Percentiles rank a stretch among this genome's conserved stretches.
phyloP scores from a whole-genome alignment of 2,329 filamentous ascomycete species.

The Cladosporium phlei region DNA sequence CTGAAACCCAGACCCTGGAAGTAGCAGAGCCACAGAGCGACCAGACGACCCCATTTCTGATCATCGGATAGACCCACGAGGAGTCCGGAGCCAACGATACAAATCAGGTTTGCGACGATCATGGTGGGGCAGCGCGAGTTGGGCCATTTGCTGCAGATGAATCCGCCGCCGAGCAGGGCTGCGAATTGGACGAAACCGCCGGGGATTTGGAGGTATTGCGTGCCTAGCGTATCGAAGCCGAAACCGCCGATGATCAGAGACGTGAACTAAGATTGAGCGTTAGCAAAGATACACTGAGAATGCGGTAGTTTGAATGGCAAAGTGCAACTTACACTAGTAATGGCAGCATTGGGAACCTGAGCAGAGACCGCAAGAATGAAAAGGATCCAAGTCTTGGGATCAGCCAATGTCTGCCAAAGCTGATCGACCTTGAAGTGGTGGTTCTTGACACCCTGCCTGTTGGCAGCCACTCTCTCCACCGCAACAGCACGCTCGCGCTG shows the following conservation, averaged over 20 bases:
- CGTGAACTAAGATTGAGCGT: conserved; percentile 31
- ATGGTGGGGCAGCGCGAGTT: conserved; percentile 52
- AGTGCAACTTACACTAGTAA: conserved; percentile 40
- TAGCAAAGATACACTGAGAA: background rate
- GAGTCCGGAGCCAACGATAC: conserved; percentile 50
- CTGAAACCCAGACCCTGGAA: conserved; percentile 52
- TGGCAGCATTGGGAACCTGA: conserved; percentile 53
- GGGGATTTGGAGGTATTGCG: conserved; percentile 57
- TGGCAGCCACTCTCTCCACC: conserved; percentile 48
- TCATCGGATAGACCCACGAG: conserved; percentile 48
- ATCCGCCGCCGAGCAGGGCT: conserved; percentile 48
- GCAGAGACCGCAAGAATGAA: conserved; percentile 51
- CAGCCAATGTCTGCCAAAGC: conserved; percentile 44
- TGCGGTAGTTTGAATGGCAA: background rate
- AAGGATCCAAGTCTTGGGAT: conserved; percentile 58
- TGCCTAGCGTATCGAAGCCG: conserved; percentile 46
- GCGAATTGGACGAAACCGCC: conserved; percentile 55
- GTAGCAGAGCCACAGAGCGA: conserved; percentile 54
- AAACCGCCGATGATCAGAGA: conserved; percentile 47
- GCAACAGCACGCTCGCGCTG: conserved; percentile 44
- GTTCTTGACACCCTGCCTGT: conserved; percentile 53
- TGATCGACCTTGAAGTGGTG: conserved; percentile 38
- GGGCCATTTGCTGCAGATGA: conserved; percentile 50
- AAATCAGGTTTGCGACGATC: conserved; percentile 52
- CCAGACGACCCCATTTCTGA: conserved; percentile 55